Evolutionary conservation across 1,139 yeast species (phyloP).

Genomic region (Hansenula sp.): DNA sequence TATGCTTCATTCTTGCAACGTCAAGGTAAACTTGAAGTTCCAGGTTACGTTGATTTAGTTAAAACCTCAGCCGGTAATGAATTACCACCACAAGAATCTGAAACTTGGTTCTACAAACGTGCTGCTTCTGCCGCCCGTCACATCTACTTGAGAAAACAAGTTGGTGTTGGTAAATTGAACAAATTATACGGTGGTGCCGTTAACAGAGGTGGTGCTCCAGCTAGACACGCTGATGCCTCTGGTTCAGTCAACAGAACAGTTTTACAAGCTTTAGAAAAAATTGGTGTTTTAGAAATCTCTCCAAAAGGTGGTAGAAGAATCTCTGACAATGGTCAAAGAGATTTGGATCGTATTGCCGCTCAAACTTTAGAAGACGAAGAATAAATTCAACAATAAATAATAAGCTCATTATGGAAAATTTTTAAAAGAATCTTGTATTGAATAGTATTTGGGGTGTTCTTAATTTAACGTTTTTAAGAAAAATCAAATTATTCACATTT

Average conservation of each 20-base stretch:
- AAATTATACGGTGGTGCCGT: conserved; percentile 98
- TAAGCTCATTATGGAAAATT: not conserved
- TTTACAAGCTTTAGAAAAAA: conserved; percentile 96
- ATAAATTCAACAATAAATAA: conserved; percentile 19
- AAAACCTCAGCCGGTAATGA: conserved; percentile 99
- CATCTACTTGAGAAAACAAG: conserved; percentile 99
- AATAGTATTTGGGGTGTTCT: conserved; percentile 14
- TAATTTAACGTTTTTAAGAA: conserved; percentile 8
- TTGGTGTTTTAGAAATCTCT: conserved; percentile 94
- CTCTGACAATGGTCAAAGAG: conserved; percentile 99
- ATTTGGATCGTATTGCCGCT: conserved; percentile 99
- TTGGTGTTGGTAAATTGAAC: conserved; percentile 99
- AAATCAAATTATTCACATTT: not conserved
- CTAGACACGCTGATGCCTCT: conserved; percentile 98
- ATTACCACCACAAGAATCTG: conserved; percentile 99
- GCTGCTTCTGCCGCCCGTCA: conserved; percentile 99
- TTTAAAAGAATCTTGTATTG: conserved; percentile 9
- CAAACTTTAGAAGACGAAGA: conserved; percentile 94
- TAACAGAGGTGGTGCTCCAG: conserved; percentile 99
- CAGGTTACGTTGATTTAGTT: conserved; percentile 99
- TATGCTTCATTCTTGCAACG: conserved; percentile 99
- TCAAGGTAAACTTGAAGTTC: conserved; percentile 99
- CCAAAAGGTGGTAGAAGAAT: conserved; percentile 99
- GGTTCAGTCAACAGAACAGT: conserved; percentile 99
- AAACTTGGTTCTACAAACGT: conserved; percentile 99